phyloP scores from a whole-genome alignment of 352 stramenopile species.

The Plasmopara halstedii region DNA sequence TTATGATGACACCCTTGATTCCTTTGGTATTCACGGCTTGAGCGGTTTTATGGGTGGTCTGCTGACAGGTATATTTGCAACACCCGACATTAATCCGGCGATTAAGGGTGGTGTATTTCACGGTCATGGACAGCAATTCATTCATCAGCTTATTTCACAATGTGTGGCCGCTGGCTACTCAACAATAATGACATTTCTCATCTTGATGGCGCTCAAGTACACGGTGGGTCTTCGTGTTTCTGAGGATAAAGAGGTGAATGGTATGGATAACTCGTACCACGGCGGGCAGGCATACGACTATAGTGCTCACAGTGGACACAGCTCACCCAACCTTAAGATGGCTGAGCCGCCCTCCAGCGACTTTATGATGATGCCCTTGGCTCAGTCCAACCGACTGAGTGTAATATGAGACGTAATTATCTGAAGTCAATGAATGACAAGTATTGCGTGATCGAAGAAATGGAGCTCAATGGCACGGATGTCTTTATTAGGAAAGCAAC shows the following conservation, averaged over 20 bases:
- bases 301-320: slow-evolving; percentile 13
- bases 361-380: slow-evolving; percentile 14
- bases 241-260: slow-evolving; percentile 66
- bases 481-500: neutral
- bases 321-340: slow-evolving; percentile 8
- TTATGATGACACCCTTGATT: slow-evolving; percentile 76
- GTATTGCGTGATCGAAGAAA: neutral
- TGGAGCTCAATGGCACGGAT: neutral
- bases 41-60: slow-evolving; percentile 53
- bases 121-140: slow-evolving; percentile 37
- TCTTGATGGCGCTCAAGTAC: slow-evolving; percentile 61
- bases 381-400: neutral
- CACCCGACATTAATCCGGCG: slow-evolving; percentile 39
- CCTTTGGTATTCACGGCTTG: slow-evolving; percentile 67
- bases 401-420: neutral
- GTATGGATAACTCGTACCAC: slow-evolving; percentile 74
- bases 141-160: slow-evolving; percentile 48
- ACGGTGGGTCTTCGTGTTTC: slow-evolving; percentile 62
- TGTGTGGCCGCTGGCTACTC: slow-evolving; percentile 57
- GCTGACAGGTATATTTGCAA: slow-evolving; percentile 64
- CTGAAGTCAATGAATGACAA: too few relatives aligned
- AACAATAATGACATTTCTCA: slow-evolving; percentile 53
- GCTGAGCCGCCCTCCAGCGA: slow-evolving; percentile 11
- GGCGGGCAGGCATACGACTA: slow-evolving; percentile 60
- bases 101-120: slow-evolving; percentile 50